A percentile compares a stretch with the other conserved stretches of the same genome.
Conservation (phyloP, 306 rosid species). For the Gastrolobium villosum region DNA sequence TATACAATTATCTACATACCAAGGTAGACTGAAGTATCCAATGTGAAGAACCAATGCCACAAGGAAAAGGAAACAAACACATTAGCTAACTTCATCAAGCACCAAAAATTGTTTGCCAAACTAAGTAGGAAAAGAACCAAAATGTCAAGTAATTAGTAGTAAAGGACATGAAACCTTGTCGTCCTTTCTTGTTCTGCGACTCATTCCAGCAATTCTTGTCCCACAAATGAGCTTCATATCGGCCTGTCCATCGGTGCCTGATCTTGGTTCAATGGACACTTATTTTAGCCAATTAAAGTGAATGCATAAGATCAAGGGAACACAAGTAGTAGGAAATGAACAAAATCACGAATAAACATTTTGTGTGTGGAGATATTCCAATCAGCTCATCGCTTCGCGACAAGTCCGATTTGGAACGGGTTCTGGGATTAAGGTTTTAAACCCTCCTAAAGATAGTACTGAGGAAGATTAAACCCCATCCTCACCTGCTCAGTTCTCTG, state of each 20-base stretch:
- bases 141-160: background rate
- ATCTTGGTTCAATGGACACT: constrained; percentile 2
- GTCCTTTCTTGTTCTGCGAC: constrained; percentile 92
- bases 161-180: constrained; percentile 68
- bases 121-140: background rate
- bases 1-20: constrained; percentile 54
- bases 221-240: constrained; percentile 97
- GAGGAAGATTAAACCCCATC: too few relatives aligned
- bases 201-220: constrained; percentile 96
- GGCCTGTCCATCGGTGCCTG: constrained; percentile 83
- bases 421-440: too few relatives aligned
- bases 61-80: background rate
- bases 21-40: constrained; percentile 69
- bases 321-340: background rate
- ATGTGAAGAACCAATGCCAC: constrained; percentile 36
- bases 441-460: too few relatives aligned
- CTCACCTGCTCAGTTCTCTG: too few relatives aligned
- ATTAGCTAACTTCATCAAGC: background rate
- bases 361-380: too few relatives aligned
- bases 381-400: too few relatives aligned
- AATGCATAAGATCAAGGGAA: background rate
- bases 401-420: too few relatives aligned
- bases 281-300: background rate
- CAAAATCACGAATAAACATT: too few relatives aligned
- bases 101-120: background rate